Evolutionary conservation across 2,329 filamentous ascomycete genomes (phyloP).

Genomic region (Colletotrichum lentis): DNA sequence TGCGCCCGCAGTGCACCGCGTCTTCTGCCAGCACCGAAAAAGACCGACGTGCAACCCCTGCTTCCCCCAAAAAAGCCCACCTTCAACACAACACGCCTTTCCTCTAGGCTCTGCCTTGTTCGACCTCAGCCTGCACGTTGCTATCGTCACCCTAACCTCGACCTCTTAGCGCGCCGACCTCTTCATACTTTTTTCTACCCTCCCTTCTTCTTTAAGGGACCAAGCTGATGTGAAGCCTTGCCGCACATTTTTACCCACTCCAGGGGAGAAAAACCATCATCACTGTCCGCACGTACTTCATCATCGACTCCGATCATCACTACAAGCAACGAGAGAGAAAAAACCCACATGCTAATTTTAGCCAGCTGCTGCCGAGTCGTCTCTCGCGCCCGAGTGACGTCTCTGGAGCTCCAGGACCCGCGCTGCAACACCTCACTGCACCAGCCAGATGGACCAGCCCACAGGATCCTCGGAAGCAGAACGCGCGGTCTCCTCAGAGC

Average conservation of each 20-base stretch:
- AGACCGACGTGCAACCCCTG: constrained; percentile 34
- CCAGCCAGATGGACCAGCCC: constrained; percentile 64
- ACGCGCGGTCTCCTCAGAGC: constrained; percentile 69
- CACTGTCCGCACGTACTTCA: constrained; percentile 27
- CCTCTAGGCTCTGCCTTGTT: constrained; percentile 19
- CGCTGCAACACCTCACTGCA: constrained; percentile 48
- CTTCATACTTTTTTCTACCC: constrained; percentile 8
- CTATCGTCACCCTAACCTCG: constrained; percentile 32
- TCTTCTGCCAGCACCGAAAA: constrained; percentile 30
- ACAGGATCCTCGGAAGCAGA: constrained; percentile 61
- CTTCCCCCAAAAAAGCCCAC: constrained; percentile 34
- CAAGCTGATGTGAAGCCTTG: constrained; percentile 30
- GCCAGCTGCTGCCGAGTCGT: constrained; percentile 62
- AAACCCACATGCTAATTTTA: constrained; percentile 66
- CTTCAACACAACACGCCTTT: constrained; percentile 32
- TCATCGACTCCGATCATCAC: constrained; percentile 38
- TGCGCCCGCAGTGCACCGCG: constrained; percentile 23
- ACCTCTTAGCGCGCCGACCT: constrained; percentile 26
- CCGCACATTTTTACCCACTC: constrained; percentile 44
- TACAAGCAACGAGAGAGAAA: constrained; percentile 5
- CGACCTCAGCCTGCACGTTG: constrained; percentile 28
- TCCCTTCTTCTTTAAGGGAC: constrained; percentile 5
- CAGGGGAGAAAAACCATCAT: constrained; percentile 26
- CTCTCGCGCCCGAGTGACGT: constrained; percentile 62
- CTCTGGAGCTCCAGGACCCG: constrained; percentile 57